Percentiles rank a stretch among this genome's conserved stretches.
Conservation (phyloP, 2,329 filamentous ascomycete species). For the Scopulariopsis brevicaulis region DNA sequence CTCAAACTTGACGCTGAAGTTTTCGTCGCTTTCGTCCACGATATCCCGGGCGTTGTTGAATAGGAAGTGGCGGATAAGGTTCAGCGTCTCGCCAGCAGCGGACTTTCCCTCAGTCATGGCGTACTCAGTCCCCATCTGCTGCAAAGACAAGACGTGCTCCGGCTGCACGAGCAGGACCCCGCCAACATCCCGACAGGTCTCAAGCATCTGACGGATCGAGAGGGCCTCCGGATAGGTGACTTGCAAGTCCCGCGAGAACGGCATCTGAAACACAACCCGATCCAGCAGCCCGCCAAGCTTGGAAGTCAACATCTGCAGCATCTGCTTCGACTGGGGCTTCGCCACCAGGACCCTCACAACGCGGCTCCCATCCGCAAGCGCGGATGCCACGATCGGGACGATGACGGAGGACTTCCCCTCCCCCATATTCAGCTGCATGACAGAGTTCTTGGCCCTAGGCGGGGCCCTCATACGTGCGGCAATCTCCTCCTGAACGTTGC, state of each 20-base stretch:
- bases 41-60: constrained; percentile 36
- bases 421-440: constrained; percentile 62
- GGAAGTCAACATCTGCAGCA: constrained; percentile 40
- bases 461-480: constrained; percentile 41
- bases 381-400: constrained; percentile 47
- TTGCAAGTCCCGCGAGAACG: constrained; percentile 40
- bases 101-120: constrained; percentile 17
- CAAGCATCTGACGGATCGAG: constrained; percentile 23
- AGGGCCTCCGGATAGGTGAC: constrained; percentile 18
- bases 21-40: constrained; percentile 56
- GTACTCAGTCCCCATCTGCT: constrained; percentile 47
- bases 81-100: constrained; percentile 18
- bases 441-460: constrained; percentile 26
- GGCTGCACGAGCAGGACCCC: constrained; percentile 52
- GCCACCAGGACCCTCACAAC: constrained; percentile 49
- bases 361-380: constrained; percentile 34
- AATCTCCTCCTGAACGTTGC: constrained; percentile 46
- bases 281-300: constrained; percentile 45
- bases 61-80: constrained; percentile 31
- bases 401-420: constrained; percentile 62
- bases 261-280: constrained; percentile 42
- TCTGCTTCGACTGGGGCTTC: constrained; percentile 50
- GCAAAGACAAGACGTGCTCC: constrained; percentile 52
- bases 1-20: constrained; percentile 48
- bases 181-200: constrained; percentile 32